phyloP scores from a whole-genome alignment of 1,284 basidiomycete species.

The Stereum hirsutum region DNA sequence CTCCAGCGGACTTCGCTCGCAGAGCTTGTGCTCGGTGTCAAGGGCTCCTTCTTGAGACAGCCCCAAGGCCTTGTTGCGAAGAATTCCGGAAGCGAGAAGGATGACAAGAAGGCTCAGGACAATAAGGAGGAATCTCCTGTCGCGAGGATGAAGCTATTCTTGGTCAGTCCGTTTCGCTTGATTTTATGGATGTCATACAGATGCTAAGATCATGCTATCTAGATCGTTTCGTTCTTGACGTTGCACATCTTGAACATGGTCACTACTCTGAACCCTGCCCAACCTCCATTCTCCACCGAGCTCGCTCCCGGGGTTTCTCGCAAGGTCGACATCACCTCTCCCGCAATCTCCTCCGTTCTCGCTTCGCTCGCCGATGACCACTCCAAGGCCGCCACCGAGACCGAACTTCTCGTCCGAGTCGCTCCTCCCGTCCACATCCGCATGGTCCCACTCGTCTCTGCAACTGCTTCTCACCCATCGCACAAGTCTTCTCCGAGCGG shows the following conservation, averaged over 20 bases:
- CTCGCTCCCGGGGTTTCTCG: conserved; percentile 25
- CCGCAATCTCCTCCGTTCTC: conserved; percentile 53
- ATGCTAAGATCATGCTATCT: conserved; percentile 4
- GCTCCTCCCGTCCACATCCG: conserved; percentile 57
- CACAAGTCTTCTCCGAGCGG: too few species aligned
- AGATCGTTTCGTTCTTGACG: conserved; percentile 82
- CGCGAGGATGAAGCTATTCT: conserved; percentile 81
- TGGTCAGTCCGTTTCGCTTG: conserved; percentile 37
- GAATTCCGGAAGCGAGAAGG: conserved; percentile 15
- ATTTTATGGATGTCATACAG: conserved; percentile 2
- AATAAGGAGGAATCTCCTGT: conserved; percentile 68
- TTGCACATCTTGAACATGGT: conserved; percentile 90
- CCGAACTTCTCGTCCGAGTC: conserved; percentile 63
- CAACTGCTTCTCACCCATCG: too few species aligned
- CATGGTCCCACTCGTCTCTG: conserved; percentile 27
- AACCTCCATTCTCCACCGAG: conserved; percentile 26
- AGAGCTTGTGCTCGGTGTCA: conserved; percentile 58
- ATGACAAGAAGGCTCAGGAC: conserved; percentile 23
- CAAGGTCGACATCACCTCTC: conserved; percentile 56
- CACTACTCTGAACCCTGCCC: conserved; percentile 80
- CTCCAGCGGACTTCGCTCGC: conserved; percentile 36
- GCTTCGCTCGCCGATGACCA: conserved; percentile 40
- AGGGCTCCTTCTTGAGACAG: conserved; percentile 44
- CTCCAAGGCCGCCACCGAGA: conserved; percentile 11
- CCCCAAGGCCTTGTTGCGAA: not conserved